A percentile compares a stretch with the other conserved stretches of the same genome.
Evolutionary conservation across 1,139 yeast species (phyloP).

Genomic region (Kazachstania sp.): DNA sequence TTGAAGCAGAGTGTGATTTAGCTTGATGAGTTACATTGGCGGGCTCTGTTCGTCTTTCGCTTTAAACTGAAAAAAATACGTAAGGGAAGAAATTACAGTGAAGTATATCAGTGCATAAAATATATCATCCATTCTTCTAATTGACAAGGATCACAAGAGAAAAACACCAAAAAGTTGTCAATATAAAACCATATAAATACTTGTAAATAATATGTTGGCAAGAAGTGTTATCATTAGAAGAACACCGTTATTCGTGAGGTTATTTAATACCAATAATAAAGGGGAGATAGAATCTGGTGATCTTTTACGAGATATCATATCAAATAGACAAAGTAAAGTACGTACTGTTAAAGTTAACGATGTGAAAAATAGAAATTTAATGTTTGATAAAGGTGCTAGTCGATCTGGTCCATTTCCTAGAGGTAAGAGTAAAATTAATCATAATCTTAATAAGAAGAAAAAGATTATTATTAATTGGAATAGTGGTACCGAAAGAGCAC

Average conservation of each 20-base stretch:
- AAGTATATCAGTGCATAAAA: no score
- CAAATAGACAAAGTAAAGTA: neutral
- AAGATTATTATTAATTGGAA: slow-evolving; percentile 20
- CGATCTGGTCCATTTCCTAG: neutral
- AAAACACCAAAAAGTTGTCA: no score
- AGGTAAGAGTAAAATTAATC: neutral
- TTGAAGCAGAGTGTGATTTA: no score
- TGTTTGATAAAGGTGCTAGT: neutral
- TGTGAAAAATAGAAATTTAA: neutral
- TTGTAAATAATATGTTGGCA: neutral
- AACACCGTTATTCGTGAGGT: neutral
- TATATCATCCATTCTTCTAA: no score
- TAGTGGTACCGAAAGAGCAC: slow-evolving; percentile 27
- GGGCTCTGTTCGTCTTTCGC: no score
- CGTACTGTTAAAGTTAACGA: neutral
- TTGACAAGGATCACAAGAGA: no score
- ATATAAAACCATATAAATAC: no score
- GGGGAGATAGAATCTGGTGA: neutral
- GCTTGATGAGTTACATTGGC: no score
- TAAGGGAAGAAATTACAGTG: no score
- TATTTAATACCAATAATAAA: neutral
- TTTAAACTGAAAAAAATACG: no score
- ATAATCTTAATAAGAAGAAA: slow-evolving; percentile 4
- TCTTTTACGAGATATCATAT: neutral
- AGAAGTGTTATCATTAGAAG: neutral